These are phyloP conservation scores for Colletotrichum filicis DNA, from an alignment of 2,329 filamentous ascomycete genomes.

Conservation along the genomic window DNA sequence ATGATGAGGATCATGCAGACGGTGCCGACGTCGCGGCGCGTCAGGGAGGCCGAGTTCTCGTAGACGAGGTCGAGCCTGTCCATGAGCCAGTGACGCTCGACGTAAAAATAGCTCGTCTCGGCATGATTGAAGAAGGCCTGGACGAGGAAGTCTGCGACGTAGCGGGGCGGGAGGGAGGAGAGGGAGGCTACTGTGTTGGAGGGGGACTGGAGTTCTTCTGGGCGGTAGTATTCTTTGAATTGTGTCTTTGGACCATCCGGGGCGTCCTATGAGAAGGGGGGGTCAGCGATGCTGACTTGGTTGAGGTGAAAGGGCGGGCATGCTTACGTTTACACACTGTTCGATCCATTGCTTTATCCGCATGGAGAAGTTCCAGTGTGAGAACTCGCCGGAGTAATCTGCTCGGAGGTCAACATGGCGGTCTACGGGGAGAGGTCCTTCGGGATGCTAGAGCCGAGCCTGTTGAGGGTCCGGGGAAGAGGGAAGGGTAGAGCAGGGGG, in stretches of 20 bases:
- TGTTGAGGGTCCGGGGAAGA: background rate
- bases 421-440: background rate
- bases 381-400: constrained; percentile 65
- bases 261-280: constrained; percentile 6
- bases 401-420: constrained; percentile 2
- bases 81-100: constrained; percentile 55
- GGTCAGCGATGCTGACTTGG: too few relatives aligned
- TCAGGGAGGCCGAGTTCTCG: constrained; percentile 48
- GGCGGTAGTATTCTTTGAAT: constrained; percentile 56
- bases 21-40: constrained; percentile 52
- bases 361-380: constrained; percentile 65
- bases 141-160: constrained; percentile 58
- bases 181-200: constrained; percentile 51
- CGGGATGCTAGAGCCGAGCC: background rate
- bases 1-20: constrained; percentile 58
- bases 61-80: constrained; percentile 54
- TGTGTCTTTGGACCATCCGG: constrained; percentile 36
- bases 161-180: constrained; percentile 56
- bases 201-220: constrained; percentile 56
- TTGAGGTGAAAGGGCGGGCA: background rate
- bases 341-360: constrained; percentile 61
- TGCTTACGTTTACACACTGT: constrained; percentile 47
- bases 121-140: constrained; percentile 60
- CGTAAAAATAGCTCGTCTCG: constrained; percentile 60
- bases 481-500: too few relatives aligned